Conservation (phyloP, 768 basidiomycete genomes). For the Serendipita indica region DNA sequence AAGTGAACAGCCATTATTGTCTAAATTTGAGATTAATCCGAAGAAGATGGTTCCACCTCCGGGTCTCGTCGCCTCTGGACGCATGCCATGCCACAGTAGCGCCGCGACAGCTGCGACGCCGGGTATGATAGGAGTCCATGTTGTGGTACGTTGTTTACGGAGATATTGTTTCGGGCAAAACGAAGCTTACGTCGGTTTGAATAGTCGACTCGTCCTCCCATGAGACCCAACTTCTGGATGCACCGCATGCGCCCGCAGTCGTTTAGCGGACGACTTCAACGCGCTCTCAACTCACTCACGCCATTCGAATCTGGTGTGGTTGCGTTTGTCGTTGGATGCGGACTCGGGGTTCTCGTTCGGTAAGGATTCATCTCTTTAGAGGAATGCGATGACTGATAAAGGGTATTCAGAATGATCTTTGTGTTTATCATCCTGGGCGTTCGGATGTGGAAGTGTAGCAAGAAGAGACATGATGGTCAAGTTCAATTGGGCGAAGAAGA, state of each 20-base stretch:
- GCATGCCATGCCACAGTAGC: slow-evolving; percentile 1
- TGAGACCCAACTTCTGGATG: slow-evolving; percentile 6
- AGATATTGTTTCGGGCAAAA: not conserved
- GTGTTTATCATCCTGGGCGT: not conserved
- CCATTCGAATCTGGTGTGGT: slow-evolving; percentile 74
- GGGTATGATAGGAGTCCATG: not conserved
- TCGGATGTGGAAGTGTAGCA: not conserved
- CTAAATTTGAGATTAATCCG: not conserved
- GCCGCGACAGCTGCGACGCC: not conserved
- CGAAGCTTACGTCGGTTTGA: not conserved
- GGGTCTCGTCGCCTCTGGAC: not conserved
- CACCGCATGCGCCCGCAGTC: slow-evolving; percentile 19
- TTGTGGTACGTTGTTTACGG: not conserved
- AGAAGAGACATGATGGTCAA: not conserved
- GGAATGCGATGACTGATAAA: not conserved
- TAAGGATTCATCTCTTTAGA: not conserved
- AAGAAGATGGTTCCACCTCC: not conserved
- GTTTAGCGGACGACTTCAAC: slow-evolving; percentile 47
- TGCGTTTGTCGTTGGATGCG: slow-evolving; percentile 60
- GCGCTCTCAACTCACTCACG: slow-evolving; percentile 52
- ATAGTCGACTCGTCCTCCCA: not conserved
- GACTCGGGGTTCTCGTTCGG: slow-evolving; percentile 1
- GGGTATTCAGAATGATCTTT: not conserved
- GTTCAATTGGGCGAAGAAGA: not conserved
- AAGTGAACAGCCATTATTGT: not conserved